phyloP scores from a whole-genome alignment of 805 yeast genomes.

The Candida corydali region DNA sequence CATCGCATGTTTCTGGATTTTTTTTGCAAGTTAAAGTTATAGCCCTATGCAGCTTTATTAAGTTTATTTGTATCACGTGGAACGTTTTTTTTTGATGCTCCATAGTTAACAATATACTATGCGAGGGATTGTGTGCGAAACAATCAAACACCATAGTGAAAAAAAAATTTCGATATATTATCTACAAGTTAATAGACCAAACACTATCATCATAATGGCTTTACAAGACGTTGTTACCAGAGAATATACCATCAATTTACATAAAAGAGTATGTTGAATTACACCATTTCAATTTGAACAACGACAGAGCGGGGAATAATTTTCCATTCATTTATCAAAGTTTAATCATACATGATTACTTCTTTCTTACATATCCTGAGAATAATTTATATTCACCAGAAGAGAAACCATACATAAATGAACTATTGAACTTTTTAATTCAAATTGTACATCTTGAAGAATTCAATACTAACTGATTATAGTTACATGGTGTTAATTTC shows the following conservation, averaged over 20 bases:
- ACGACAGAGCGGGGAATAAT: too few species aligned
- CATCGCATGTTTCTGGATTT: too few species aligned
- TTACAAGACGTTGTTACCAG: slow-evolving; percentile 99
- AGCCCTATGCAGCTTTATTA: too few species aligned
- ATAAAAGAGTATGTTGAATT: slow-evolving; percentile 98
- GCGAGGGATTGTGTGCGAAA: slow-evolving; percentile 1
- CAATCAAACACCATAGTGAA: background rate
- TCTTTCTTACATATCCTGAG: slow-evolving; percentile 6
- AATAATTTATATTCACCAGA: slow-evolving; percentile 1
- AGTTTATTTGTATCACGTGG: too few species aligned
- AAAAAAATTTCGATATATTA: background rate
- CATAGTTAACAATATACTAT: too few species aligned
- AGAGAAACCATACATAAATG: background rate
- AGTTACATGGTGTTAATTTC: slow-evolving; percentile 98
- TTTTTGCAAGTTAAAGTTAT: too few species aligned
- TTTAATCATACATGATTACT: slow-evolving; percentile 1
- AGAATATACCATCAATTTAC: slow-evolving; percentile 99
- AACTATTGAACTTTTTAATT: slow-evolving; percentile 4
- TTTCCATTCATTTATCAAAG: slow-evolving; percentile 1
- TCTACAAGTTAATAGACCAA: background rate
- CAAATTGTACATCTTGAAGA: background rate
- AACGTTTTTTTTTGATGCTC: too few species aligned
- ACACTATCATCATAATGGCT: slow-evolving; percentile 51
- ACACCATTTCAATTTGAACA: background rate
- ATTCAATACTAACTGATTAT: slow-evolving; percentile 38